These are phyloP conservation scores for Turnera subulata DNA, from an alignment of 345 rosid genomes.

Conservation along the genomic window DNA sequence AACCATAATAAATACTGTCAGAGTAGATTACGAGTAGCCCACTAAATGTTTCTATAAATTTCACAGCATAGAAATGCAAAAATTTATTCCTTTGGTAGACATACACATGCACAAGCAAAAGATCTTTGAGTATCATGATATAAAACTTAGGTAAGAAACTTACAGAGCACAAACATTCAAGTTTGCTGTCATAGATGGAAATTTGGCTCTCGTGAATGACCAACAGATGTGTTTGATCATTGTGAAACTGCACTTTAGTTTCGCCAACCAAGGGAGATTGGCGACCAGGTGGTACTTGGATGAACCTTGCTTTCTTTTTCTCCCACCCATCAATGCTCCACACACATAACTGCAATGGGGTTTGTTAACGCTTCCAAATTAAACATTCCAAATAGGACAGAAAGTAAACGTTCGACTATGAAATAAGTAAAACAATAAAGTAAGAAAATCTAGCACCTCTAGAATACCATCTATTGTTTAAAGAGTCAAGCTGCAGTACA, in stretches of 20 bases:
- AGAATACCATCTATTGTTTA: too few species aligned
- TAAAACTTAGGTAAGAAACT: conserved; percentile 13
- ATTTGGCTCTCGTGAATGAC: conserved; percentile 45
- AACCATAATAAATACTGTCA: background rate
- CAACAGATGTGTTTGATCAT: conserved; percentile 41
- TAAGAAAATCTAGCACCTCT: too few species aligned
- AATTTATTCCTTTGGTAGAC: too few species aligned
- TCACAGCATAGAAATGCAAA: background rate
- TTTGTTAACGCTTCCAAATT: background rate
- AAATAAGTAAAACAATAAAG: too few species aligned
- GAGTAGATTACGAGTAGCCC: too few species aligned
- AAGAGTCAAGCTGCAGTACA: too few species aligned
- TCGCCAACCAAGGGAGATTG: conserved; percentile 34
- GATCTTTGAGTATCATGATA: background rate
- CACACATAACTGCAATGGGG: conserved; percentile 45
- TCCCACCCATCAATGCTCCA: conserved; percentile 88
- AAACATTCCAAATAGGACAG: too few species aligned
- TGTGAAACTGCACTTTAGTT: conserved; percentile 48
- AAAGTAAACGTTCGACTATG: too few species aligned
- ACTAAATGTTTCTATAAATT: too few species aligned
- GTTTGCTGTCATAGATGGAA: conserved; percentile 41
- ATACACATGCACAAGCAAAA: too few species aligned
- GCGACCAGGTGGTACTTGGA: conserved; percentile 39
- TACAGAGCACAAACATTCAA: conserved; percentile 40
- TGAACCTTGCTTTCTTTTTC: conserved; percentile 37